Evolutionary conservation across 202 grass and related monocot genomes (phyloP).

Genomic region (Musa balbisiana): DNA sequence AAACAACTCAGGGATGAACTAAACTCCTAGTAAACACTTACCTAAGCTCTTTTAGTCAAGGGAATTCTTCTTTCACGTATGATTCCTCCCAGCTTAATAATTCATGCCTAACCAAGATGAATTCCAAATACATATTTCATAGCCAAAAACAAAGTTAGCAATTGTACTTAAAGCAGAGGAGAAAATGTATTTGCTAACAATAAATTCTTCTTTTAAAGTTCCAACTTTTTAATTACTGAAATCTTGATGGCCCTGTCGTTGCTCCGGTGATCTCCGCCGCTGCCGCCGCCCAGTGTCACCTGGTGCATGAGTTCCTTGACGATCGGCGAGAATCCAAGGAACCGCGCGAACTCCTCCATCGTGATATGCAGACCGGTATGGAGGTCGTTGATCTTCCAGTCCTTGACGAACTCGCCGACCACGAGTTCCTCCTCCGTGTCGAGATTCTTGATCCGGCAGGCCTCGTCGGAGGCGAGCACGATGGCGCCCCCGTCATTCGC

Average conservation of each 20-base stretch:
- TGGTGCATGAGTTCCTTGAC: constrained; percentile 58
- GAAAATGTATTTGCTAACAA: no score
- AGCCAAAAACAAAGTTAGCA: no score
- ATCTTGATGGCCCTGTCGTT: background rate
- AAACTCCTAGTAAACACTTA: no score
- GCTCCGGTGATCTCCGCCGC: background rate
- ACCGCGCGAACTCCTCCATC: constrained; percentile 44
- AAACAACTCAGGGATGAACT: no score
- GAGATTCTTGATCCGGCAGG: constrained; percentile 35
- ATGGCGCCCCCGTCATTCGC: background rate
- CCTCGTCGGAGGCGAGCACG: background rate
- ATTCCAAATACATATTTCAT: no score
- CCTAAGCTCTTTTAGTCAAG: no score
- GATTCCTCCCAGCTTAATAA: no score
- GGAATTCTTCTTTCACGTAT: no score
- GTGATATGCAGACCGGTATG: constrained; percentile 30
- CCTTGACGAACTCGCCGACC: constrained; percentile 37
- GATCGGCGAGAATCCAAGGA: constrained; percentile 39
- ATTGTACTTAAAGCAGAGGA: no score
- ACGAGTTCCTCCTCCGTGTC: constrained; percentile 37
- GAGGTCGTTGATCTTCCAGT: constrained; percentile 22
- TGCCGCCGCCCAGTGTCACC: constrained; percentile 25
- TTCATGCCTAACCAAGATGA: no score
- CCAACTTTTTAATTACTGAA: no score
- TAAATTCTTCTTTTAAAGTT: no score